Evolutionary conservation across 345 rosid species (phyloP).

Genomic region (Citrus sp.): DNA sequence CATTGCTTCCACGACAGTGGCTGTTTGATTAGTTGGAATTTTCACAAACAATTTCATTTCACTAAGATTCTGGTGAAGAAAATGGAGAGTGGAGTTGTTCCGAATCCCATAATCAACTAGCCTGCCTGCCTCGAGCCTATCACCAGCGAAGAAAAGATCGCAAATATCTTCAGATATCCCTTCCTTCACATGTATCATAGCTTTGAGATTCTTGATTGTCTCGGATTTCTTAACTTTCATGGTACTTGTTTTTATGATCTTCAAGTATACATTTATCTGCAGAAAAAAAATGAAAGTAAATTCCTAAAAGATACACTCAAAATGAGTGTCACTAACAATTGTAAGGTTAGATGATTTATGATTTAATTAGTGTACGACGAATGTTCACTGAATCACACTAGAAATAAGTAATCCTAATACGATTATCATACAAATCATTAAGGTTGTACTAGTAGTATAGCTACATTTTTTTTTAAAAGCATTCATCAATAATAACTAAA

Average conservation of each 20-base stretch:
- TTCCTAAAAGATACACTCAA: background rate
- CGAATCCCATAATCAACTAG: slow-evolving; percentile 28
- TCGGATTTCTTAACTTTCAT: slow-evolving; percentile 13
- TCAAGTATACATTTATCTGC: slow-evolving; percentile 31
- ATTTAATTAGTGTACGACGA: too few species aligned
- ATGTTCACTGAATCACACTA: background rate
- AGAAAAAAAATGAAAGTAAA: background rate
- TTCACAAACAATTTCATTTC: slow-evolving; percentile 15
- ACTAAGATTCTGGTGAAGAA: background rate
- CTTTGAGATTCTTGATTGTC: slow-evolving; percentile 27
- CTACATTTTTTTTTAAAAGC: too few species aligned
- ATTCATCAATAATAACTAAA: too few species aligned
- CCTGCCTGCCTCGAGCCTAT: slow-evolving; percentile 19
- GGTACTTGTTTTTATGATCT: slow-evolving; percentile 28
- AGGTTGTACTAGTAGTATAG: background rate
- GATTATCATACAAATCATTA: background rate
- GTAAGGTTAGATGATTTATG: background rate
- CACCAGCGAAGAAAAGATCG: slow-evolving; percentile 25
- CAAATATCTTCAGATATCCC: slow-evolving; percentile 18
- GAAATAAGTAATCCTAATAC: background rate
- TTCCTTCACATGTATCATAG: slow-evolving; percentile 21
- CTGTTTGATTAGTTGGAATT: slow-evolving; percentile 16
- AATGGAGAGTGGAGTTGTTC: slow-evolving; percentile 22
- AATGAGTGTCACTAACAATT: background rate
- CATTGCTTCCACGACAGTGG: slow-evolving; percentile 18